Conservation (phyloP, 1,139 yeast genomes). For the Saccharomyces hybrid region DNA sequence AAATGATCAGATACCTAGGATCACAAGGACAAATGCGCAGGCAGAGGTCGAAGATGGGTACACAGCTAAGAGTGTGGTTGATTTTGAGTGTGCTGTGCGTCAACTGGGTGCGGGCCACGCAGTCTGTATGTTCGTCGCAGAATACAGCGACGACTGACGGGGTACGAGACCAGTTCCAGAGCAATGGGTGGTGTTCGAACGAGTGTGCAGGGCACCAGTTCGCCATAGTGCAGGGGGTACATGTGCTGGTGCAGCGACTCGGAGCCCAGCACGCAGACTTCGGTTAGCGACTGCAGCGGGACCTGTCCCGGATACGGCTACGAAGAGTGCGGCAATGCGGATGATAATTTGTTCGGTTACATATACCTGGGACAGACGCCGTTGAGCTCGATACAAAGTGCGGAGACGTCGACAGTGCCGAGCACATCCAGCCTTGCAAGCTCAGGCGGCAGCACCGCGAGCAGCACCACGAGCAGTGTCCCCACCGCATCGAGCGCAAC, state of each 20-base stretch:
- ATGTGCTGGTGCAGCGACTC: slow-evolving; percentile 23
- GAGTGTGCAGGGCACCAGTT: slow-evolving; percentile 14
- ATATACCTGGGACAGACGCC: slow-evolving; percentile 11
- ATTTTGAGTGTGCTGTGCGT: background rate
- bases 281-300: slow-evolving; percentile 13
- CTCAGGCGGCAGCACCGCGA: background rate
- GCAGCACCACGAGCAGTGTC: background rate
- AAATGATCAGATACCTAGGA: background rate
- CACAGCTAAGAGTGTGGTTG: background rate
- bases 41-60: background rate
- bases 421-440: background rate
- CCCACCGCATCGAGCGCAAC: background rate
- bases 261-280: slow-evolving; percentile 8
- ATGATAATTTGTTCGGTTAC: slow-evolving; percentile 15
- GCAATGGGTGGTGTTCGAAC: slow-evolving; percentile 19
- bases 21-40: background rate
- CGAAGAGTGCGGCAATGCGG: slow-evolving; percentile 18
- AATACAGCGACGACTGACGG: slow-evolving; percentile 12
- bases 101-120: slow-evolving; percentile 5
- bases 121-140: slow-evolving; percentile 12
- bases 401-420: background rate
- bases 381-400: slow-evolving; percentile 3
- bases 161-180: slow-evolving; percentile 11
- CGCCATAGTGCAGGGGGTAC: slow-evolving; percentile 19
- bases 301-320: slow-evolving; percentile 21